Percentiles rank a stretch among this genome's conserved stretches.
phyloP scores from a whole-genome alignment of 257 asterid genomes.

The Misopates orontium region DNA sequence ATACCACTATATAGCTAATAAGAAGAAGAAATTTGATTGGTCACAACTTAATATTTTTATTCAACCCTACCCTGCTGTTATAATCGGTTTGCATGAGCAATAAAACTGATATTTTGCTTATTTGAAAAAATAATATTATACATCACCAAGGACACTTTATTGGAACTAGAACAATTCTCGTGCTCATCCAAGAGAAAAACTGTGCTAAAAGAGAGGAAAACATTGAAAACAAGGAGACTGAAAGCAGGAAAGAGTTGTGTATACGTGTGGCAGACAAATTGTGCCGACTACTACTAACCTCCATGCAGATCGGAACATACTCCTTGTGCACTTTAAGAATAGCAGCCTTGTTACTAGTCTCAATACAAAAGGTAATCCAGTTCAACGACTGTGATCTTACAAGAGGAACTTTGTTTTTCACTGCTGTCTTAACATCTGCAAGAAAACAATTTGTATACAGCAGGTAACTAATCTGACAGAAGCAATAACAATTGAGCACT shows the following conservation, averaged over 20 bases:
- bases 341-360: slow-evolving; percentile 84
- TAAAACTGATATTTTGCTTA: too few relatives aligned
- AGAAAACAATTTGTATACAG: slow-evolving; percentile 27
- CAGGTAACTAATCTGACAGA: slow-evolving; percentile 8
- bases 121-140: too few relatives aligned
- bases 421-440: slow-evolving; percentile 95
- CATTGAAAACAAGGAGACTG: too few relatives aligned
- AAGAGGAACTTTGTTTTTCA: slow-evolving; percentile 95
- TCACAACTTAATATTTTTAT: background rate
- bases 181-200: background rate
- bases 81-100: too few relatives aligned
- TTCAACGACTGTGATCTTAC: slow-evolving; percentile 90
- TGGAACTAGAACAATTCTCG: background rate
- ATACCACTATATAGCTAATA: too few relatives aligned
- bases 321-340: slow-evolving; percentile 93
- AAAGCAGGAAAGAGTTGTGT: too few relatives aligned
- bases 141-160: too few relatives aligned
- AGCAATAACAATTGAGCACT: slow-evolving; percentile 16
- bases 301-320: slow-evolving; percentile 97
- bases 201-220: too few relatives aligned
- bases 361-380: slow-evolving; percentile 95
- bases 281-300: slow-evolving; percentile 57
- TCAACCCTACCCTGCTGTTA: background rate
- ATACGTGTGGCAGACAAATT: slow-evolving; percentile 3
- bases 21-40: background rate